Base-by-base conservation (phyloP, 306 rosid genomes). In the Quercus variabilis region DNA sequence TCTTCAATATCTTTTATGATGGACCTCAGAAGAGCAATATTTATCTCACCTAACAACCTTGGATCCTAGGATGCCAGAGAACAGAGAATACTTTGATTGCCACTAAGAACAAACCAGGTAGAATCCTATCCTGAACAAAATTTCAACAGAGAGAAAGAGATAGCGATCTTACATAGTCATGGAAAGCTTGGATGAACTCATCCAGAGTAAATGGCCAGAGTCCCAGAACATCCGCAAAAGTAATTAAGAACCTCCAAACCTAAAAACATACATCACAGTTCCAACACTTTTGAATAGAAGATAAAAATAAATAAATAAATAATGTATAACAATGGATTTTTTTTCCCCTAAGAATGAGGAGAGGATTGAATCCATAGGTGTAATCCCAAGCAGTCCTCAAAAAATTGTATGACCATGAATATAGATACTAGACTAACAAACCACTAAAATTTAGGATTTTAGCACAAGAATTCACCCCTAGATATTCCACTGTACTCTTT, bases 161-260 rank as follows among this genome's bases (percentile, higher is more conserved):
- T 49, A 49, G 4, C 59, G 51, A 38, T 64, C 94, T 81, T 84
- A 93, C 96, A 81, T 91, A 85, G 71, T 93, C 97, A 85, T 93
- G 97, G 81, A 91, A 89, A 73, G 97, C 94, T 87, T 91, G 97
- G 55, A 89, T n/a, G 69, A 93, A 86, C 79, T 93, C 97, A 85
- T 93, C 97, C 74, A 93, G 84, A 60, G 97, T 93, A 86, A 93
- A 93, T 0, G 96, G 82, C 94, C 97, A 91, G 56, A 89, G 86
- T 71, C 91, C 92, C 76, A 93, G 92, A 84, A 87, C 88, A 81
- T 92, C 95, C 4, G 87, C 88, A 79, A 92, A 92, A 58, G 95
- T 87, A 80, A 89, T 80, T 85, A 90, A 86, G 86, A 92, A 92
- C 84, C 86, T 90, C 97, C 97, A 92, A 64, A 74, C 97, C 97